Evolutionary conservation across 208 protist species (phyloP).

Genomic region (Leishmania lainsoni): DNA sequence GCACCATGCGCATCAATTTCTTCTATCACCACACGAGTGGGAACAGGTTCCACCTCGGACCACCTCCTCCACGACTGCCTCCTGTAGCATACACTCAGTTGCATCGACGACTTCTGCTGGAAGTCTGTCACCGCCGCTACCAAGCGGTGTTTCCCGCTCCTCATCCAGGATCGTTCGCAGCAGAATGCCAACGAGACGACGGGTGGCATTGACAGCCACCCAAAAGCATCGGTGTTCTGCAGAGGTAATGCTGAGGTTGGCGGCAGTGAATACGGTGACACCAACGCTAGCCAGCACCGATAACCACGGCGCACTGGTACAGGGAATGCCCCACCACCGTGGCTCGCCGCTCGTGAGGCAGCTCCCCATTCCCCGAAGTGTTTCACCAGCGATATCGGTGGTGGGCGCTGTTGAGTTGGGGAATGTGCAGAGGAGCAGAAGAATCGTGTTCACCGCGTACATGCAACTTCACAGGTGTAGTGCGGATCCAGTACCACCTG

Average conservation of each 20-base stretch:
- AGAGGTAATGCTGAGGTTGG: constrained; percentile 75
- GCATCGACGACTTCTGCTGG: not conserved
- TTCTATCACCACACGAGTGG: constrained; percentile 34
- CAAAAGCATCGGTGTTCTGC: constrained; percentile 75
- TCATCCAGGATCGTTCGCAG: constrained; percentile 1
- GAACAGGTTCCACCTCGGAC: constrained; percentile 59
- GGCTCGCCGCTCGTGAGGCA: not conserved
- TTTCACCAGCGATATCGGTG: not conserved
- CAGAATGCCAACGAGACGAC: constrained; percentile 12
- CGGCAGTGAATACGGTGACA: constrained; percentile 56
- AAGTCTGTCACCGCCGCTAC: not conserved
- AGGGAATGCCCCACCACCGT: not conserved
- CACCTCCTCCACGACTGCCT: constrained; percentile 4
- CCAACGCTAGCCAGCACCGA: constrained; percentile 20
- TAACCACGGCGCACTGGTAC: not conserved
- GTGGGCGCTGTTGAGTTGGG: not conserved
- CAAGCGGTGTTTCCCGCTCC: not conserved
- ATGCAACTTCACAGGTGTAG: constrained; percentile 79
- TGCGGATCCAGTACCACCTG: constrained; percentile 67
- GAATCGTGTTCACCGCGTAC: constrained; percentile 49
- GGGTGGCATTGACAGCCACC: constrained; percentile 37
- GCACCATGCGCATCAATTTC: not conserved
- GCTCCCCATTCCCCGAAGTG: not conserved
- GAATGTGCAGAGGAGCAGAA: constrained; percentile 26
- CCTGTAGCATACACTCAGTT: not conserved